A percentile compares a stretch with the other conserved stretches of the same genome.
These are phyloP conservation scores for Neonectria coccinea DNA, from an alignment of 2,329 filamentous ascomycete species.

Conservation along the genomic window DNA sequence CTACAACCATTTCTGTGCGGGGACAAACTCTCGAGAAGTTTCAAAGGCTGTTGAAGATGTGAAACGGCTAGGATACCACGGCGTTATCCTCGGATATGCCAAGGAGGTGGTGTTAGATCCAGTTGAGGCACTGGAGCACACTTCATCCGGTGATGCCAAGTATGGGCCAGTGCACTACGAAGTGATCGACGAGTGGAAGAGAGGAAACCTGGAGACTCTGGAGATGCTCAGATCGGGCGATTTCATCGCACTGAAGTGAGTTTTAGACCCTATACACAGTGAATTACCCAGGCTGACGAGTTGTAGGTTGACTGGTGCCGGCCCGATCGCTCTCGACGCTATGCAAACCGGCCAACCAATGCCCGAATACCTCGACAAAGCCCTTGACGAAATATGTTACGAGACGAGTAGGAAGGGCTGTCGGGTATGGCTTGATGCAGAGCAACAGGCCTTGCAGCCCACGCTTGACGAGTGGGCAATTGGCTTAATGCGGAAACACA, in stretches of 20 bases:
- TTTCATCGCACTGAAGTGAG: constrained; percentile 69
- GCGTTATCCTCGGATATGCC: constrained; percentile 65
- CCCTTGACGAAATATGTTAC: constrained; percentile 54
- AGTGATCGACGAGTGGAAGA: constrained; percentile 59
- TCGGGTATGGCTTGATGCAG: constrained; percentile 59
- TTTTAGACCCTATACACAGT: accelerated
- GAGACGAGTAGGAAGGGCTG: constrained; percentile 51
- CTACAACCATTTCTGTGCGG: constrained; percentile 69
- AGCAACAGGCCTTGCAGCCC: constrained; percentile 57
- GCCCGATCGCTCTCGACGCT: constrained; percentile 52
- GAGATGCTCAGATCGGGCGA: constrained; percentile 63
- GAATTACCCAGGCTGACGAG: neutral
- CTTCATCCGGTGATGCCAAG: constrained; percentile 10
- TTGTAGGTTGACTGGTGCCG: constrained; percentile 56
- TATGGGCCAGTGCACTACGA: constrained; percentile 33
- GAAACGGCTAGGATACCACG: constrained; percentile 62
- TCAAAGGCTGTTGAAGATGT: constrained; percentile 57
- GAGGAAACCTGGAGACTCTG: constrained; percentile 65
- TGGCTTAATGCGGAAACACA: constrained; percentile 53
- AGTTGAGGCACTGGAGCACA: constrained; percentile 31
- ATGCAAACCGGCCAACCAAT: constrained; percentile 50
- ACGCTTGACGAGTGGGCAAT: constrained; percentile 51
- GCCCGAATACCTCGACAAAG: constrained; percentile 53
- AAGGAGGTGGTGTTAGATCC: constrained; percentile 58
- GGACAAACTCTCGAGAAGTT: constrained; percentile 61